These are phyloP conservation scores for Thalassiosira ordinaria DNA, from an alignment of 352 stramenopile species.

Conservation along the genomic window DNA sequence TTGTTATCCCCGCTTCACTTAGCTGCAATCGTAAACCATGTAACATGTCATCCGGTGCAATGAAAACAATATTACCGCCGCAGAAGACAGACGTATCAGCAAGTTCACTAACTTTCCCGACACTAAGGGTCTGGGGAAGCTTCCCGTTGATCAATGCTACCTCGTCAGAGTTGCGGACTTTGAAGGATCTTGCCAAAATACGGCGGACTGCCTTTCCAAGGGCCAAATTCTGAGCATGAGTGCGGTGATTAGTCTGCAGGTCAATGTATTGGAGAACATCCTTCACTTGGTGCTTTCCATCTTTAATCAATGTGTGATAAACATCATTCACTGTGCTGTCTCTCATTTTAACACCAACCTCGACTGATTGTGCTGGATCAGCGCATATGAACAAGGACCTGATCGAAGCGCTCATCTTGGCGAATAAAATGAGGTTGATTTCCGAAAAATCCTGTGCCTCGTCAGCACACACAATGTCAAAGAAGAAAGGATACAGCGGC, in stretches of 20 bases:
- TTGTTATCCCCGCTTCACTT: slow-evolving; percentile 16
- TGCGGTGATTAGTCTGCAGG: slow-evolving; percentile 37
- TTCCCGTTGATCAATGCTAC: slow-evolving; percentile 13
- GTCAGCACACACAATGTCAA: slow-evolving; percentile 35
- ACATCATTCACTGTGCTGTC: slow-evolving; percentile 38
- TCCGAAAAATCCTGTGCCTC: slow-evolving; percentile 42
- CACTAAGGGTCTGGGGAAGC: slow-evolving; percentile 4
- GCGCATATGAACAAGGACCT: slow-evolving; percentile 26
- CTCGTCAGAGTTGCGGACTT: slow-evolving; percentile 4
- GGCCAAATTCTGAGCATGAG: slow-evolving; percentile 37
- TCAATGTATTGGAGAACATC: slow-evolving; percentile 31
- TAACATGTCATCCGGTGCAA: slow-evolving; percentile 34
- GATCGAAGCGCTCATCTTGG: slow-evolving; percentile 23
- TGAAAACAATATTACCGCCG: slow-evolving; percentile 32
- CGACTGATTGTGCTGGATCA: slow-evolving; percentile 40
- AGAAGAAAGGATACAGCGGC: slow-evolving; percentile 40
- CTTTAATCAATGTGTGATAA: slow-evolving; percentile 16
- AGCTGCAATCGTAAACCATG: slow-evolving; percentile 21
- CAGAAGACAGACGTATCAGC: slow-evolving; percentile 10
- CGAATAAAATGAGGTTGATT: slow-evolving; percentile 30
- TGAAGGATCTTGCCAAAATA: slow-evolving; percentile 21
- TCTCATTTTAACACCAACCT: slow-evolving; percentile 39
- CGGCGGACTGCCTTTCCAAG: slow-evolving; percentile 15
- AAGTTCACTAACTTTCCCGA: slow-evolving; percentile 3
- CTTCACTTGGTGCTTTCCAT: slow-evolving; percentile 21